Conservation (phyloP, 345 rosid species). For the Euphorbia tirucalli region DNA sequence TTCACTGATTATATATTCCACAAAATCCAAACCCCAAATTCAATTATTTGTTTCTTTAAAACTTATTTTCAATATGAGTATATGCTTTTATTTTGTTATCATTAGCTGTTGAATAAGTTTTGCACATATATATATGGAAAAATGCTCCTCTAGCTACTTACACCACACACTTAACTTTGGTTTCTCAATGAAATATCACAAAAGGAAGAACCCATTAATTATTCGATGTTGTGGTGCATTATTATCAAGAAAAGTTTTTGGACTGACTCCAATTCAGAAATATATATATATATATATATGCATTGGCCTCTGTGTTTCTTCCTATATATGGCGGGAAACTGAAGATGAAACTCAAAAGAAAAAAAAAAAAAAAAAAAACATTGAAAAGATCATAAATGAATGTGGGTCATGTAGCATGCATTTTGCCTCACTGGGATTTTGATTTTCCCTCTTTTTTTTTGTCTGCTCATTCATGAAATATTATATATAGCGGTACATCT, state of each 20-base stretch:
- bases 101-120: slow-evolving; percentile 19
- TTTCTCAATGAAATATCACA: background rate
- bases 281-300: too few relatives aligned
- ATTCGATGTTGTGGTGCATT: background rate
- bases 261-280: background rate
- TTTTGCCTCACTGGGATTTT: slow-evolving; percentile 19
- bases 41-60: background rate
- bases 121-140: slow-evolving; percentile 18
- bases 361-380: too few relatives aligned
- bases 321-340: slow-evolving; percentile 31
- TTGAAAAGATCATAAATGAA: slow-evolving; percentile 1
- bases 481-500: background rate
- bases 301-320: too few relatives aligned
- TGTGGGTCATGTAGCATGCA: too few relatives aligned
- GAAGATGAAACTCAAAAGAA: background rate
- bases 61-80: background rate
- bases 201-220: background rate
- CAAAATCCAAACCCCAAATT: slow-evolving; percentile 12
- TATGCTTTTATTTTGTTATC: slow-evolving; percentile 16
- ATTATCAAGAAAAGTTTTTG: background rate
- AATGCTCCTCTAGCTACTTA: background rate
- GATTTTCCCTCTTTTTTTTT: too few relatives aligned
- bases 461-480: too few relatives aligned
- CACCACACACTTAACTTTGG: background rate
- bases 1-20: slow-evolving; percentile 1